Evolutionary conservation across 129 eudicot genomes (phyloP), one percentile per base, ranked within the genome.

Genomic region (Escallonia herrerae): DNA sequence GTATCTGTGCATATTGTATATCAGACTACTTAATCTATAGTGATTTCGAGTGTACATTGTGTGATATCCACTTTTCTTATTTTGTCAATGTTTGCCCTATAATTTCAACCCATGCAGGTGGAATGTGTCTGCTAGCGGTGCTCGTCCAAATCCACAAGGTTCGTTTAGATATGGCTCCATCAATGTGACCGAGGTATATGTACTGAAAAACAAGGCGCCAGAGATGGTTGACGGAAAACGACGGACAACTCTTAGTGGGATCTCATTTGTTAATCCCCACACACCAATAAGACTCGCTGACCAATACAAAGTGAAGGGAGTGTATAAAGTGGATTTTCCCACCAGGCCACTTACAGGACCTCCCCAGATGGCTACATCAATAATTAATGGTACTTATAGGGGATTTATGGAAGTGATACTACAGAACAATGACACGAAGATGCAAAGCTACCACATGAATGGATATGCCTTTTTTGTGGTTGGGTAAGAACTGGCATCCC

Each of bases 71-170:
- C 33, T 22, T 22, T 22, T 1, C 33, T 22, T 22, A 22, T 22
- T 22, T 22, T 22, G 33, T 22, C 33, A 22, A 22, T 22, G 33
- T 22, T 22, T 22, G 33, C 33, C 33, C 38, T 40, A 6, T 13
- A 49, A 15, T n/a, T 56, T 64, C 38, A 40, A 40, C 5, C 5
- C 7, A 8, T 66, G 47, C 71, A 85, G 91, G 78, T 85, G 93
- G 93, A 82, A 85, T 59, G 93, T 85, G 69, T 60, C 85, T 33
- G 87, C 93, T 48, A 82, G 87, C 65, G 93, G 93, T 59, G 93
- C 93, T 55, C 93, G 93, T 39, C 93, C 93, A 37, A 85, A 85
- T 55, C 93, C 93, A 63, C 93, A 85, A 70, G 93, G 93, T 41
- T 82, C 88, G 2, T 85, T 85, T 58, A 82, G 71, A 56, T 85